These are phyloP conservation scores for Acanthamoeba castellanii DNA, from an alignment of 208 protist genomes.

Conservation along the genomic window DNA sequence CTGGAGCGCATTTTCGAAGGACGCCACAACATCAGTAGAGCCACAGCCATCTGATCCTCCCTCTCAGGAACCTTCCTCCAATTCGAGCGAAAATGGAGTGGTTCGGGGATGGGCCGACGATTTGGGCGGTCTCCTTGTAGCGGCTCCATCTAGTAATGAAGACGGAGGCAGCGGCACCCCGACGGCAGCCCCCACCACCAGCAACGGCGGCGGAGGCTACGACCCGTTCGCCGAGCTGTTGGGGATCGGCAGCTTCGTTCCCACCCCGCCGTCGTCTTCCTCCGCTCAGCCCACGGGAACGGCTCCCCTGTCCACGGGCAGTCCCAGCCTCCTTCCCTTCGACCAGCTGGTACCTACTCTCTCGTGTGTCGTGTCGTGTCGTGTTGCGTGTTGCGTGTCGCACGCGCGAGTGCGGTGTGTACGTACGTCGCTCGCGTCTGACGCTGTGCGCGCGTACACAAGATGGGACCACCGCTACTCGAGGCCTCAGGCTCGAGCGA, in stretches of 20 bases:
- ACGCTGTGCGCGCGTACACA: neutral
- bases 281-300: neutral
- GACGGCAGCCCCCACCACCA: neutral
- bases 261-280: neutral
- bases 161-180: neutral
- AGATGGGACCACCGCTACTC: neutral
- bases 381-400: no score
- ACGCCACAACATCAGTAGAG: neutral
- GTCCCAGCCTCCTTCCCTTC: conserved; percentile 5
- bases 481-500: no score
- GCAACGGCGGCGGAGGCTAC: neutral
- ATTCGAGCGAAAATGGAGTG: neutral
- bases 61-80: no score
- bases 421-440: neutral
- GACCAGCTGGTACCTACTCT: neutral
- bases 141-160: neutral
- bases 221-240: conserved; percentile 34
- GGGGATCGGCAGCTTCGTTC: neutral
- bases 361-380: no score
- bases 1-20: neutral
- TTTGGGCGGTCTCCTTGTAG: neutral
- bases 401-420: neutral
- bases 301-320: neutral
- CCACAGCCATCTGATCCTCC: neutral
- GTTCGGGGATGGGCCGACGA: neutral